Evolutionary conservation across 164 flowering plant species (phyloP), one percentile per base, ranked within the genome.

Genomic region (Macadamia tetraphylla): DNA sequence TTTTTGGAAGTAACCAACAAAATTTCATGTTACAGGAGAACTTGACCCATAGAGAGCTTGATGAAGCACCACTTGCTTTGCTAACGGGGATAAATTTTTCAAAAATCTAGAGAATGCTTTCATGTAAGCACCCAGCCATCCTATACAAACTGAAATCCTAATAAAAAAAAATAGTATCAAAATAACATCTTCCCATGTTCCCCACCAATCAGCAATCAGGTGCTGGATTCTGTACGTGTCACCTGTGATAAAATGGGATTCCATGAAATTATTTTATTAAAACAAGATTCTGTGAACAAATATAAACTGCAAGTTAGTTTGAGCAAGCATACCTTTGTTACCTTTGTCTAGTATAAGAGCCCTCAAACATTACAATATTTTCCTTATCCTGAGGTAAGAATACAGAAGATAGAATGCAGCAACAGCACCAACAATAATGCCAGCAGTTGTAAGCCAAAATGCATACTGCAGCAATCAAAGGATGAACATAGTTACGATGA

Each of bases 391-490:
- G 67, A 94, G 90, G 74, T 92, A 92, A 14, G 74, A 76, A 67
- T 90, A 88, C 95, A 89, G 81, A 4, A 92, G 77, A 70, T 81
- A 92, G 69, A 88, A 94, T 70, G 84, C 94, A 42, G 82, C 81
- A 51, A 84, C 83, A 60, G 86, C 92, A 13, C 99, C 97, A 65
- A 87, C 66, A 49, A 90, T 74, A 65, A 94, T 92, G 35, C 94
- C 97, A 31, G 80, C 87, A 31, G 99, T 92, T 35, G 99, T 89
- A 17, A 87, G 71, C 97, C 97, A 94, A 79, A 94, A 94, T 13
- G 97, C 99, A 76, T 77, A 81, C 99, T 94, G 90, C 87, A 82
- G 17, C 42, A 74, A 72, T 31, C 17, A 75, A 57, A 60, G 5
- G 57, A 31, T 55, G 35, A 13, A 7, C 6, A 40, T 6, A 48